These are phyloP conservation scores for Trametes punicea DNA, from an alignment of 768 basidiomycete species.

Conservation along the genomic window DNA sequence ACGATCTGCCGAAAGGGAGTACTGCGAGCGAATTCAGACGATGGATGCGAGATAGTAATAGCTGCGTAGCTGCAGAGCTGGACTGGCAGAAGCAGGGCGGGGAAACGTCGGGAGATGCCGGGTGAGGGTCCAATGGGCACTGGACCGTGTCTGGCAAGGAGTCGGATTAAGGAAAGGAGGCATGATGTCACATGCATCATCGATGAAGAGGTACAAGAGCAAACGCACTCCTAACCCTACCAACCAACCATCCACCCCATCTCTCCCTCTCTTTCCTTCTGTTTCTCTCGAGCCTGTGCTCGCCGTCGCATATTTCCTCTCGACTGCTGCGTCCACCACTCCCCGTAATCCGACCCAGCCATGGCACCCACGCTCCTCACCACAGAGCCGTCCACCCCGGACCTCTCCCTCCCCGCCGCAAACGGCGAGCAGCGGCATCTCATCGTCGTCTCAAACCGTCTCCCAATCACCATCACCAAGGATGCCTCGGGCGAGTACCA, in stretches of 20 bases:
- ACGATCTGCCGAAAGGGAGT: constrained; percentile 12
- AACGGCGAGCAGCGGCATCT: constrained; percentile 60
- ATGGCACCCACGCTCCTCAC: constrained; percentile 13
- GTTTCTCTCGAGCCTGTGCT: no score
- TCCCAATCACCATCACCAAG: constrained; percentile 94
- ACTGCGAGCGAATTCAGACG: not conserved
- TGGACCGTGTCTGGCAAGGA: not conserved
- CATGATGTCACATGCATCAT: constrained; percentile 24
- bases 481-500: constrained; percentile 91
- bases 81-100: not conserved
- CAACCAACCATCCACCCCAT: not conserved
- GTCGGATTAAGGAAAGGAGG: not conserved
- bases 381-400: constrained; percentile 13
- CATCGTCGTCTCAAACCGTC: constrained; percentile 93
- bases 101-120: constrained; percentile 18
- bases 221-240: constrained; percentile 15
- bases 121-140: constrained; percentile 5
- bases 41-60: not conserved
- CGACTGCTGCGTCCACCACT: not conserved
- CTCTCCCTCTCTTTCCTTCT: not conserved
- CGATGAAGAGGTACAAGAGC: constrained; percentile 21
- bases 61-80: not conserved
- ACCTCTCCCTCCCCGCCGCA: constrained; percentile 14
- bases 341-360: not conserved
- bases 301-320: no score